Conservation (phyloP, 371 early-diverging fungal genomes). For the Batkoa obscura region DNA sequence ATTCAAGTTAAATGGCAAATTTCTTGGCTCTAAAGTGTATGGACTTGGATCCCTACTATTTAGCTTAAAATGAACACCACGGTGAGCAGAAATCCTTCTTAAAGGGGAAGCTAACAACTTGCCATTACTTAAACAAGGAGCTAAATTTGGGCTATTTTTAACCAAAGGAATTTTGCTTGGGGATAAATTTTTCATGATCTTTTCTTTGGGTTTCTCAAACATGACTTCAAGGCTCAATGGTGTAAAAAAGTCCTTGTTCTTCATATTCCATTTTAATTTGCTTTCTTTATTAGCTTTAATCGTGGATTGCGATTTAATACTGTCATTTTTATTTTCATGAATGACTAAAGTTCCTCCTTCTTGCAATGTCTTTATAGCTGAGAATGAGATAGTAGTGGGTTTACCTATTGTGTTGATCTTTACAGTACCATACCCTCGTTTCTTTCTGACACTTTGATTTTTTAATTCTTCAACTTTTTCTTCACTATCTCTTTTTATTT, state of each 20-base stretch:
- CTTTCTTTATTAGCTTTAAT: neutral
- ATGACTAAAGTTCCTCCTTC: neutral
- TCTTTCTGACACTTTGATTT: too few relatives aligned
- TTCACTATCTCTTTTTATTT: neutral
- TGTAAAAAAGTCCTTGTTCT: neutral
- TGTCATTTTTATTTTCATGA: neutral
- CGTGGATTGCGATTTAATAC: neutral
- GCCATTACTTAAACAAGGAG: neutral
- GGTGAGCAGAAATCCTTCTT: neutral
- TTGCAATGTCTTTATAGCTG: neutral
- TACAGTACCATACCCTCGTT: constrained; percentile 1
- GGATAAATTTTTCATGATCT: neutral
- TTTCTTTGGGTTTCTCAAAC: neutral
- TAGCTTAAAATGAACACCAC: neutral
- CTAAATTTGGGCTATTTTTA: neutral
- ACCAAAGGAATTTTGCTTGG: neutral
- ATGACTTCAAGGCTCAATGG: neutral
- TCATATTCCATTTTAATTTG: neutral
- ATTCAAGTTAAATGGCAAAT: neutral
- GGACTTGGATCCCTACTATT: neutral
- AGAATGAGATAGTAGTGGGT: neutral
- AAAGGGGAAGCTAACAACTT: neutral
- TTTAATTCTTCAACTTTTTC: too few relatives aligned
- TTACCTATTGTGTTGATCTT: neutral
- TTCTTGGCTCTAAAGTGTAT: neutral